These are phyloP conservation scores for Arbutus unedo DNA, from an alignment of 148 eudicot species.

Conservation along the genomic window DNA sequence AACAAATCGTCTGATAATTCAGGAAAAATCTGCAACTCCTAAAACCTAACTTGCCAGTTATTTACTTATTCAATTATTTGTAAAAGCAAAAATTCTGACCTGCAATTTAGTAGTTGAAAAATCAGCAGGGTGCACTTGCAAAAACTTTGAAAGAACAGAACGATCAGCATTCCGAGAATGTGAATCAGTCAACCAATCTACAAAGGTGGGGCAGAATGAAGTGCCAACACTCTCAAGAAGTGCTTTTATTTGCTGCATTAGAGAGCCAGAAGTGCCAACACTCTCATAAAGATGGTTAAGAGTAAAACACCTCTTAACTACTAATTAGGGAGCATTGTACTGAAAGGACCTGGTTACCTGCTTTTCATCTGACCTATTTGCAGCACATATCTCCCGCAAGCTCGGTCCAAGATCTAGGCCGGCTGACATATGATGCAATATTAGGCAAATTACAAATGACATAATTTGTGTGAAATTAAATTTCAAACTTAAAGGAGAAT, in stretches of 20 bases:
- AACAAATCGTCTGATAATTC: background rate
- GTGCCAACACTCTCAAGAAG: slow-evolving; percentile 77
- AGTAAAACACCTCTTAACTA: background rate
- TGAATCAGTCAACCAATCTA: slow-evolving; percentile 70
- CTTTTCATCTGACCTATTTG: slow-evolving; percentile 84
- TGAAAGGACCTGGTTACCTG: slow-evolving; percentile 48
- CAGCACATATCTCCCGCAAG: slow-evolving; percentile 78
- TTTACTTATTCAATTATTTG: background rate
- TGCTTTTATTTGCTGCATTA: slow-evolving; percentile 85
- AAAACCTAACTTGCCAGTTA: slow-evolving; percentile 42
- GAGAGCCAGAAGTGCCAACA: background rate
- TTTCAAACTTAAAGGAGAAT: background rate
- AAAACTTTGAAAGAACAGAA: slow-evolving; percentile 68
- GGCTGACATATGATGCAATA: slow-evolving; percentile 33
- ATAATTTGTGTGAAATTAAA: background rate
- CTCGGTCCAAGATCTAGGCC: slow-evolving; percentile 62
- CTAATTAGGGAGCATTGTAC: background rate
- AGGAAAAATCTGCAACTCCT: background rate
- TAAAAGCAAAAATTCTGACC: slow-evolving; percentile 33
- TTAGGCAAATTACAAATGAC: slow-evolving; percentile 15
- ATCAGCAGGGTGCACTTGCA: slow-evolving; percentile 84
- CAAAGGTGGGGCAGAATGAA: slow-evolving; percentile 65
- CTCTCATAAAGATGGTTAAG: background rate
- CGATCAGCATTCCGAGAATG: slow-evolving; percentile 63
- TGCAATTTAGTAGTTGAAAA: slow-evolving; percentile 69